Evolutionary conservation across 2,329 filamentous ascomycete genomes (phyloP).

Genomic region (Alternaria gaisen): DNA sequence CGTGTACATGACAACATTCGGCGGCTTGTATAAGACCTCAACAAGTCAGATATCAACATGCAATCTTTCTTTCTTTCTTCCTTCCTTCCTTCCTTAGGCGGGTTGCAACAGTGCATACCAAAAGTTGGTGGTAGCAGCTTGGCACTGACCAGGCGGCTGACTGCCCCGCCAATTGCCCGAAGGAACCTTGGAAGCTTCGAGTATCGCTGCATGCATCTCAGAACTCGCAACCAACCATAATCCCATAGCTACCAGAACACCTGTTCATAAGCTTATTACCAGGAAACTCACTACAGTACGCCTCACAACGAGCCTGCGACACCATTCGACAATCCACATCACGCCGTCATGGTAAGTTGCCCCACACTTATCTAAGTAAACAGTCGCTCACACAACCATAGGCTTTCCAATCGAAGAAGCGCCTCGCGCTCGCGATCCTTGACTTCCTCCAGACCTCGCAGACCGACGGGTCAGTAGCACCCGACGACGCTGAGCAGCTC

Average conservation of each 20-base stretch:
- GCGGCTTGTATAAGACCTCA: constrained; percentile 26
- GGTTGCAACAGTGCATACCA: neutral
- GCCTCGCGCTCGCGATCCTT: constrained; percentile 95
- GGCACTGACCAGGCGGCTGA: constrained; percentile 14
- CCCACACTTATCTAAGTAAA: constrained; percentile 25
- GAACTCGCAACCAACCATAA: constrained; percentile 14
- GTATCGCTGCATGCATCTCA: constrained; percentile 19
- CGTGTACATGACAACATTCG: constrained; percentile 37
- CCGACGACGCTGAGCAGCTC: constrained; percentile 91
- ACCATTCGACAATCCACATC: constrained; percentile 9
- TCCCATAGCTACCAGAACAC: constrained; percentile 5
- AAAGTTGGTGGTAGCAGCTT: constrained; percentile 15
- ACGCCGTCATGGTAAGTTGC: constrained; percentile 42
- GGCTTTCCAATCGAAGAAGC: constrained; percentile 71
- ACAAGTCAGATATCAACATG: neutral
- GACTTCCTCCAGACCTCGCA: constrained; percentile 89
- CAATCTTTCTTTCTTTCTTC: neutral
- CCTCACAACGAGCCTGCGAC: constrained; percentile 6
- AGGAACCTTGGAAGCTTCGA: constrained; percentile 45
- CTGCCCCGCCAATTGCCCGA: constrained; percentile 29
- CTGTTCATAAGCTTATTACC: neutral
- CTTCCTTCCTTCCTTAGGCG: neutral
- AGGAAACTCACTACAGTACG: neutral
- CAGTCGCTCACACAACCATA: constrained; percentile 34
- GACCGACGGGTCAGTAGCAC: constrained; percentile 84